Evolutionary conservation across 202 grass and related monocot species (phyloP), one percentile per base, ranked within the genome.

Genomic region (Saccharum hybrid): DNA sequence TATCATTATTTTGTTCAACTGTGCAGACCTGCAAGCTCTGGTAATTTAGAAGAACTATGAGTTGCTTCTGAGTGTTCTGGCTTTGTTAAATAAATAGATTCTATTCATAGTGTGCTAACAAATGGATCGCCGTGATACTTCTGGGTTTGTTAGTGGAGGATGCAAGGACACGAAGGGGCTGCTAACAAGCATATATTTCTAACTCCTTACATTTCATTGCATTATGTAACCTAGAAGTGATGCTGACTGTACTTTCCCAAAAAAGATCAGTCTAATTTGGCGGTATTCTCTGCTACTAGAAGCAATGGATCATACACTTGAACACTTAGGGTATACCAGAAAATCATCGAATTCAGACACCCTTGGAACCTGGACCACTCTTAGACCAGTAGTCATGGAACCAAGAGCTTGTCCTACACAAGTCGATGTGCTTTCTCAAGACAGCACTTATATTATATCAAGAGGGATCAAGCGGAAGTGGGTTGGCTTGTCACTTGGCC

Each of bases 121-220:
- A 69, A 97, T 97, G 94, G 94, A 97, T 60, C 88, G 88, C 15
- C 36, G 7, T 38, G 94, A 97, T 81, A 97, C 94, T 51, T 93
- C 81, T 51, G 94, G 93, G 59, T 97, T 97, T 93, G 94, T 97
- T 70, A 97, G 94, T 86, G 94, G 94, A 86, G 86, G 94, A 77
- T 91, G 90, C 84, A 67, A 83, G 26, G 31, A 84, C 31, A 67
- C 11, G 68, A 67, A 81, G 8, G 63, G 63, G 40, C 12, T 76
- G 30, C 75, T 79, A 63, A 64, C 81, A 85, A 82, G 18, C 71
- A 63, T 88, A 87, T 5, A 84, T 82, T 71, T 73, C 54, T 92
- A 75, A 81, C 63, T 21, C 40, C 42, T 74, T 74, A 42, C 18
- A 19, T 62, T 46, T 49, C 10, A 30, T 75, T 46, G 71, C 49